phyloP scores from a whole-genome alignment of 106 monocot species.

The Cymbidium sinense region DNA sequence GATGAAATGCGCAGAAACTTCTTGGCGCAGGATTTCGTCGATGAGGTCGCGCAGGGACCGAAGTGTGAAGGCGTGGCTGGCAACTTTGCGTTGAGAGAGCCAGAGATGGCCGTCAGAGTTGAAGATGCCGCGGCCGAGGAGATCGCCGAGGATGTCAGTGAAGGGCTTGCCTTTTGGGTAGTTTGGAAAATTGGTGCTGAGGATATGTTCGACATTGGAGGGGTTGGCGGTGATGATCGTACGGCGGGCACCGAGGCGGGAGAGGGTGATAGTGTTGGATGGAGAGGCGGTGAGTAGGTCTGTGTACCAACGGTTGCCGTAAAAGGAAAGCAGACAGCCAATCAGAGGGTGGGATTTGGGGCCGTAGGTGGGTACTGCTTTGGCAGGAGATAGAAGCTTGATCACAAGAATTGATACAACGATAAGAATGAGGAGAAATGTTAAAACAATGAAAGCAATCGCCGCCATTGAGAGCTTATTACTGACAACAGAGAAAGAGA shows the following conservation, averaged over 20 bases:
- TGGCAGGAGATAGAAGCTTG: no score
- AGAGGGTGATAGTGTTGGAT: slow-evolving; percentile 18
- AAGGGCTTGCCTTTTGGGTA: slow-evolving; percentile 34
- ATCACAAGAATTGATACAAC: no score
- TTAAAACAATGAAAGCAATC: no score
- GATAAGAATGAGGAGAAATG: no score
- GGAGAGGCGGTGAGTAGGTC: slow-evolving; percentile 25
- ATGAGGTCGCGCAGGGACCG: background rate
- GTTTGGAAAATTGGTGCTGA: slow-evolving; percentile 25
- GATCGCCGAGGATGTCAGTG: no score
- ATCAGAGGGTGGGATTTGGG: background rate
- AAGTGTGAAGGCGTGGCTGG: slow-evolving; percentile 17
- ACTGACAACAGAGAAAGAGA: no score
- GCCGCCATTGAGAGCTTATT: no score
- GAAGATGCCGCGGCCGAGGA: slow-evolving; percentile 50
- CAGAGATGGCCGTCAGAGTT: slow-evolving; percentile 21
- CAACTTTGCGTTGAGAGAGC: slow-evolving; percentile 24
- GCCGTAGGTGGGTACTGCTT: no score
- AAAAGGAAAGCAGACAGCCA: slow-evolving; percentile 18
- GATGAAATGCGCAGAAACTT: background rate
- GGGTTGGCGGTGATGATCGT: no score
- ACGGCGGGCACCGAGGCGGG: no score
- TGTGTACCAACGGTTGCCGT: slow-evolving; percentile 27
- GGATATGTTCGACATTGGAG: no score
- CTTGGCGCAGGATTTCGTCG: background rate